phyloP scores from a whole-genome alignment of 1,284 basidiomycete species.

The Coniferiporia weirii region DNA sequence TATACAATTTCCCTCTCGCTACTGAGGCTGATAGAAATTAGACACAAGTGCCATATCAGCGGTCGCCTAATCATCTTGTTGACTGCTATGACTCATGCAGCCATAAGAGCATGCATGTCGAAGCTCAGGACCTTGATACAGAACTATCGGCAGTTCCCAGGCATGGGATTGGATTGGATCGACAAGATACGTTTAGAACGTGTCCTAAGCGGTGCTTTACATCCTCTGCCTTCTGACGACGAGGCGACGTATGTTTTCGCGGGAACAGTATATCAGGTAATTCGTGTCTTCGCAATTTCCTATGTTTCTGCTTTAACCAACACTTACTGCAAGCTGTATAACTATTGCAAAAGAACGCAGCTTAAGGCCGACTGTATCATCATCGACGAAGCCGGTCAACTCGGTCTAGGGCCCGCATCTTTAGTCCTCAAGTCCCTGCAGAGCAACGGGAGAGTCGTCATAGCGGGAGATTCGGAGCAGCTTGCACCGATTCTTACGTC shows the following conservation, averaged over 20 bases:
- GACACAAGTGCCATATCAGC: constrained; percentile 27
- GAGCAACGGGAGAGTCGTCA: constrained; percentile 34
- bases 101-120: constrained; percentile 40
- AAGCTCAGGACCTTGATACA: constrained; percentile 35
- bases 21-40: constrained; percentile 38
- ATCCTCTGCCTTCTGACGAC: constrained; percentile 29
- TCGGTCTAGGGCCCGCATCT: constrained; percentile 38
- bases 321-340: constrained; percentile 33
- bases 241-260: constrained; percentile 34
- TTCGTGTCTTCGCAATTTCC: not conserved
- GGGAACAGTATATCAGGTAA: constrained; percentile 44
- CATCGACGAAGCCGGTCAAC: constrained; percentile 46
- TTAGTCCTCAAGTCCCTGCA: constrained; percentile 39
- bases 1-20: constrained; percentile 44
- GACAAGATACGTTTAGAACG: constrained; percentile 35
- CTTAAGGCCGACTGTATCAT: constrained; percentile 39
- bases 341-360: constrained; percentile 36
- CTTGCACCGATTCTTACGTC: constrained; percentile 43
- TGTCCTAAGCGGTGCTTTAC: constrained; percentile 35
- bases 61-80: constrained; percentile 37
- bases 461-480: constrained; percentile 48
- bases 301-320: no score
- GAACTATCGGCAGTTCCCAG: constrained; percentile 34
- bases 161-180: constrained; percentile 36
- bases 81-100: constrained; percentile 46